Evolutionary conservation across 768 basidiomycete genomes (phyloP).

Genomic region (Pleurotus tuoliensis): DNA sequence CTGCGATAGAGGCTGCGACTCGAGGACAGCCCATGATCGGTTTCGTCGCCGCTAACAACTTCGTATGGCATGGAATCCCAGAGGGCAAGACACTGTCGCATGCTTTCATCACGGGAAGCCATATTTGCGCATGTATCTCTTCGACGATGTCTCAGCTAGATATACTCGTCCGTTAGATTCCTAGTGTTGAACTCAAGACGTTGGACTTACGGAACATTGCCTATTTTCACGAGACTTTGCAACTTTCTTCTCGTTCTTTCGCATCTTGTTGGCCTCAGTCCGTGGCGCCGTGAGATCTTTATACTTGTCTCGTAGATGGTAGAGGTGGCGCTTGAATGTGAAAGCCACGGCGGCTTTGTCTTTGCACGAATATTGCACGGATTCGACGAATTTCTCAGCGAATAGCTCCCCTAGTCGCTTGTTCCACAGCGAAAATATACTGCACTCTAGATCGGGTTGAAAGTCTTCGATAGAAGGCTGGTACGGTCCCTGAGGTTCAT

Average conservation of each 20-base stretch:
- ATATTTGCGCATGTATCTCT: neutral
- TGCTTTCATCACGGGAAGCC: neutral
- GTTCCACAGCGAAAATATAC: conserved; percentile 1
- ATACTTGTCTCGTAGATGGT: neutral
- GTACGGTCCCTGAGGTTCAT: neutral
- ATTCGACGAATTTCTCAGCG: neutral
- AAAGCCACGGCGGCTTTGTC: neutral
- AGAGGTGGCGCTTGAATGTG: conserved; percentile 1
- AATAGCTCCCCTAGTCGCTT: neutral
- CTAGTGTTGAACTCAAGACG: too few species aligned
- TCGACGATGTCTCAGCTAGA: neutral
- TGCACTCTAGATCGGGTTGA: neutral
- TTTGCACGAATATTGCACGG: neutral
- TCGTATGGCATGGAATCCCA: neutral
- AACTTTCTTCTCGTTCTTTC: too few species aligned
- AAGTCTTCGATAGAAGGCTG: neutral
- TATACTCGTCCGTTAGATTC: too few species aligned
- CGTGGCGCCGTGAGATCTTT: too few species aligned
- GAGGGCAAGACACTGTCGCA: neutral
- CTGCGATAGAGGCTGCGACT: too few species aligned
- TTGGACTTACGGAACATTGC: too few species aligned
- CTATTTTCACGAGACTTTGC: too few species aligned
- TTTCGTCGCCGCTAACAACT: neutral
- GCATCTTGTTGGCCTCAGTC: too few species aligned
- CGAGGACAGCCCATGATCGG: neutral